Evolutionary conservation across 2,329 filamentous ascomycete genomes (phyloP), one percentile per base, ranked within the genome.

Genomic region (Phaeosphaeriaceae sp.): DNA sequence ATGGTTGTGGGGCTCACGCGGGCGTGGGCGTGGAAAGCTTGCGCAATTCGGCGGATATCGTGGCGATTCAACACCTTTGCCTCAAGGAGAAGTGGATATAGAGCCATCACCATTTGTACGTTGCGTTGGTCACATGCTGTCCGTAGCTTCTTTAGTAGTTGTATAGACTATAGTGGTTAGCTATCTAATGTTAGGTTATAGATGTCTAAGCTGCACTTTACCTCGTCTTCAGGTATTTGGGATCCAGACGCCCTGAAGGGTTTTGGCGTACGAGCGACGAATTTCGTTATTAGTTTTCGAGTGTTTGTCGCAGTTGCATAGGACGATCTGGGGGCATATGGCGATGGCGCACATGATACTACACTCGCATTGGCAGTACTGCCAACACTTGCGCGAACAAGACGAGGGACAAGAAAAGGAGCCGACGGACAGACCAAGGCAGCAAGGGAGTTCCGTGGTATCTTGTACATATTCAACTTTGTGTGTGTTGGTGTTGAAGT

Each of bases 1-100:
- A 50, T 8, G 17, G 41, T 30, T 43, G 51, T 50, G 18, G 33
- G 42, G 6, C 41, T 30, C 18, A 58, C 55, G 35, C 74, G 74
- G 43, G 67, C 59, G 38, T 52, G 59, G 3, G 58, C 61, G 46
- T 79, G 76, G 1, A 78, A 46, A 15, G 72, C 64, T 42, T 68
- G 62, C 26, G 68, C 67, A 15, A 76, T 67, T n/a, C 57, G 52
- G 23, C 61, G 64, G 1, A 66, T 67, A 23, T 72, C 66, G 7
- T 58, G 47, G 28, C 46, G 42, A 16, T 46, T 42, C 11, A 72
- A 30, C 2, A 52, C 12, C 2, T 44, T 35, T 2, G 52, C 42
- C 1, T 48, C 47, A 12, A 63, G 38, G 13, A 71, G 41, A 11
- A 40, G 48, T 2, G 68, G 67, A 37, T 72, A 72, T 18, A 70